Percentiles rank a stretch among this genome's conserved stretches.
These are phyloP conservation scores for Cladorrhinum samala DNA, from an alignment of 495 filamentous ascomycete species.

Conservation along the genomic window DNA sequence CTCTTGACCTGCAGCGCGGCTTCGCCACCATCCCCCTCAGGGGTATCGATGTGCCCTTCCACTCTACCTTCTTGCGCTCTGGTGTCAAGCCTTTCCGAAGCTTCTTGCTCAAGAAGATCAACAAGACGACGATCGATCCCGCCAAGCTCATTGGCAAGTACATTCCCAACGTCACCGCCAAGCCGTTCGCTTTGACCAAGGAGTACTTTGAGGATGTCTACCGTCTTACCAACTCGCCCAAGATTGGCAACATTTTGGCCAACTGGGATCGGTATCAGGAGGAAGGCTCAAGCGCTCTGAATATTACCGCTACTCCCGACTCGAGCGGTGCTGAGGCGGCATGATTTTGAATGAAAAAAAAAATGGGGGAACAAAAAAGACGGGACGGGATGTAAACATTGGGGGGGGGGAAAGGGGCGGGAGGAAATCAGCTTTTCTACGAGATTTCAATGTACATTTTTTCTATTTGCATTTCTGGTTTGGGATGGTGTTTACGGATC, in stretches of 20 bases:
- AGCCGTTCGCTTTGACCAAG: conserved; percentile 90
- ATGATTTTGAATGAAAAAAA: neutral
- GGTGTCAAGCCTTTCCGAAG: conserved; percentile 97
- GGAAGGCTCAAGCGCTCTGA: conserved; percentile 10
- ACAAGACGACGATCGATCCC: conserved; percentile 95
- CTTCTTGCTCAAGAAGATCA: conserved; percentile 98
- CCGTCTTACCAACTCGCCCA: conserved; percentile 82
- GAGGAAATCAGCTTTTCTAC: neutral
- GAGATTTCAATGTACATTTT: neutral
- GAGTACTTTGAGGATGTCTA: conserved; percentile 99
- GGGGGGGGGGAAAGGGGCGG: neutral
- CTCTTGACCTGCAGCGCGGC: conserved; percentile 82
- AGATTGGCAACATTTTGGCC: conserved; percentile 82
- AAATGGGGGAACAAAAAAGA: neutral
- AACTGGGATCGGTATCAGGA: conserved; percentile 66
- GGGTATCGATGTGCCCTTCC: conserved; percentile 98
- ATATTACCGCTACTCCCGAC: neutral
- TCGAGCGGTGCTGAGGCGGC: neutral
- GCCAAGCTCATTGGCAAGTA: conserved; percentile 96
- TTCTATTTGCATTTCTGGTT: neutral
- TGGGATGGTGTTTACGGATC: neutral
- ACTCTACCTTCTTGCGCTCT: conserved; percentile 93
- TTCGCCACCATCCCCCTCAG: conserved; percentile 95
- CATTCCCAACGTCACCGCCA: conserved; percentile 95
- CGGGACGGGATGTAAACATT: neutral